These are phyloP conservation scores for Byssothecium circinans DNA, from an alignment of 2,329 filamentous ascomycete genomes.

Conservation along the genomic window DNA sequence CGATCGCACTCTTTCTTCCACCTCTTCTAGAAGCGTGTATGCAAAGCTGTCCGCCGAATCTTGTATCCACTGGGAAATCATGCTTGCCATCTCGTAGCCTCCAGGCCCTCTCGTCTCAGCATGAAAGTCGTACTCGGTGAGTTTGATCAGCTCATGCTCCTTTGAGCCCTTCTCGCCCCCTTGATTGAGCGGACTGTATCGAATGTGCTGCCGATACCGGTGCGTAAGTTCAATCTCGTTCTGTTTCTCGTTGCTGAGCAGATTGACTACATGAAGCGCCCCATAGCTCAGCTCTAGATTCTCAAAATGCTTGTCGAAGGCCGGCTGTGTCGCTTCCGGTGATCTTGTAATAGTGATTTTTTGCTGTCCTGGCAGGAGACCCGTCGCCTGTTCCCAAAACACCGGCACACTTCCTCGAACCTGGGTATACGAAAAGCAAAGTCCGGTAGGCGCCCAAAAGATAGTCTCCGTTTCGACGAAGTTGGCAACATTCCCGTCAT, in stretches of 20 bases:
- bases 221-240: slow-evolving; percentile 82
- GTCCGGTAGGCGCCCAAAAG: slow-evolving; percentile 76
- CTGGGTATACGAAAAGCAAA: slow-evolving; percentile 92
- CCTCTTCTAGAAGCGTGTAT: slow-evolving; percentile 83
- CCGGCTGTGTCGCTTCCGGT: slow-evolving; percentile 85
- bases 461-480: slow-evolving; percentile 98
- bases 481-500: slow-evolving; percentile 96
- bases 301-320: slow-evolving; percentile 94
- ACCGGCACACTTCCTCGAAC: slow-evolving; percentile 89
- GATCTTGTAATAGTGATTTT: slow-evolving; percentile 92
- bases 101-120: slow-evolving; percentile 84
- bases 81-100: slow-evolving; percentile 87
- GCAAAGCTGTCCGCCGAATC: slow-evolving; percentile 82
- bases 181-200: slow-evolving; percentile 69
- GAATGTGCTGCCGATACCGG: slow-evolving; percentile 77
- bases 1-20: slow-evolving; percentile 54
- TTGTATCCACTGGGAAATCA: slow-evolving; percentile 78
- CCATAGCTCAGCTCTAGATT: slow-evolving; percentile 85
- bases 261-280: slow-evolving; percentile 87
- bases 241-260: slow-evolving; percentile 86
- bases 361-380: slow-evolving; percentile 86
- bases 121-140: slow-evolving; percentile 95
- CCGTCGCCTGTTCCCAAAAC: slow-evolving; percentile 94
- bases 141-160: slow-evolving; percentile 74
- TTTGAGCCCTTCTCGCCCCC: slow-evolving; percentile 55